A percentile compares a stretch with the other conserved stretches of the same genome.
Evolutionary conservation across 1,284 basidiomycete genomes (phyloP).

Genomic region (Trichosporon ovoides): DNA sequence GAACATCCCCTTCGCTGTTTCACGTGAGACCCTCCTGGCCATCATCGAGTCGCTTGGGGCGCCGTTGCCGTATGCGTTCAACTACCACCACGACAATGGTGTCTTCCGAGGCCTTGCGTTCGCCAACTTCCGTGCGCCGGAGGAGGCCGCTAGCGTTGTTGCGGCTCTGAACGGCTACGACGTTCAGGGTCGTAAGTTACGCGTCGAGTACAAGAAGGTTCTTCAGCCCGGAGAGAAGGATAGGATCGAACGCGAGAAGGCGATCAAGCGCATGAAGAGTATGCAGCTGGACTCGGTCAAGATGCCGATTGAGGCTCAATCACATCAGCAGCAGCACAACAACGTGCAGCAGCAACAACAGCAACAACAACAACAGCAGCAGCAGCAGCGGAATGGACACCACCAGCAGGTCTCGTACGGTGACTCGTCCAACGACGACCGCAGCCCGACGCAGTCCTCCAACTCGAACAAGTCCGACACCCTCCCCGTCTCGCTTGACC

Average conservation of each 20-base stretch:
- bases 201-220: conserved; percentile 99
- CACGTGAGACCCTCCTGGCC: conserved; percentile 88
- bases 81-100: conserved; percentile 93
- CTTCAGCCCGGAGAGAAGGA: conserved; percentile 98
- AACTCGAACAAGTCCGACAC: conserved; percentile 43
- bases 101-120: conserved; percentile 97
- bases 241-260: conserved; percentile 97
- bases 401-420: conserved; percentile 50
- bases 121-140: conserved; percentile 89
- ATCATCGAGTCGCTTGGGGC: conserved; percentile 94
- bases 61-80: conserved; percentile 99
- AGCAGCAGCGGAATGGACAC: conserved; percentile 50
- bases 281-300: conserved; percentile 75
- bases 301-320: conserved; percentile 8
- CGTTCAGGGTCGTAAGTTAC: conserved; percentile 91
- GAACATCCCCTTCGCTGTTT: conserved; percentile 98
- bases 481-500: conserved; percentile 69
- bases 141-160: conserved; percentile 91
- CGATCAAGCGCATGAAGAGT: conserved; percentile 93
- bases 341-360: conserved; percentile 54
- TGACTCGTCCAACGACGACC: conserved; percentile 15
- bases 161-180: conserved; percentile 76
- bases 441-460: conserved; percentile 58
- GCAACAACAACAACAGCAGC: conserved; percentile 15
- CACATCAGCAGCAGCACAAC: conserved; percentile 34